A percentile compares a stretch with the other conserved stretches of the same genome.
Evolutionary conservation across 2,329 filamentous ascomycete genomes (phyloP).

Genomic region (Leptographium wingfieldii): DNA sequence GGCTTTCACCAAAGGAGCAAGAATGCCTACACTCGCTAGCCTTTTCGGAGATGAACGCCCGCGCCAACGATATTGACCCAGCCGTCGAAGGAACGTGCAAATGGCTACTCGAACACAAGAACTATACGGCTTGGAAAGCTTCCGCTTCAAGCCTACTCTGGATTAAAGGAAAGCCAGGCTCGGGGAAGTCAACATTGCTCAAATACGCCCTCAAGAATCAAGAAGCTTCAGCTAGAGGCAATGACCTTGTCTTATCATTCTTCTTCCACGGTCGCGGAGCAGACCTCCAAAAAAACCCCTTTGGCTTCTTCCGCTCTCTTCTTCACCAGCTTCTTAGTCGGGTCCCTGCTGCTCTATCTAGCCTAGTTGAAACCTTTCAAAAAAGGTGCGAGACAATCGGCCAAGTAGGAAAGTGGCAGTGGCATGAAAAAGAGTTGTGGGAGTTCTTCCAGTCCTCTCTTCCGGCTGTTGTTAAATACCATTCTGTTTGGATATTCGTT

Average conservation of each 20-base stretch:
- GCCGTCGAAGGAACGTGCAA: background rate
- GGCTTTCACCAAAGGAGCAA: background rate
- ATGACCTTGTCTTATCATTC: conserved; percentile 17
- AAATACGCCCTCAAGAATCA: conserved; percentile 16
- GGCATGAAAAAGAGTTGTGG: background rate
- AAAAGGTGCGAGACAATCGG: background rate
- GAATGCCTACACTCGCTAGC: background rate
- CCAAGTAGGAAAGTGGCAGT: background rate
- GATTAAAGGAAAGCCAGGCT: conserved; percentile 26
- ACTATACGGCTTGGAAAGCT: background rate
- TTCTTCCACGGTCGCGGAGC: conserved; percentile 24
- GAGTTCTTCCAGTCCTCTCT: background rate
- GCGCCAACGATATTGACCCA: background rate
- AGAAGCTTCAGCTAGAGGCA: background rate
- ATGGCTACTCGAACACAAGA: background rate
- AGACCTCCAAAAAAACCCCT: conserved; percentile 18
- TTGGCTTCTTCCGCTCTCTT: conserved; percentile 23
- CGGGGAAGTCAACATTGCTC: conserved; percentile 17
- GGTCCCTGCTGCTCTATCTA: conserved; percentile 9
- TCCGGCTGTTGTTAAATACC: background rate
- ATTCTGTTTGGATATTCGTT: background rate
- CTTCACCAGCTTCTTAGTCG: conserved; percentile 20
- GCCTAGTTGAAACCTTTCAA: conserved; percentile 5
- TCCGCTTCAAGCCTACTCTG: conserved; percentile 18
- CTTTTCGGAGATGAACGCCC: background rate